Base-by-base conservation (phyloP, 345 rosid species). In the Physaria fendleri region DNA sequence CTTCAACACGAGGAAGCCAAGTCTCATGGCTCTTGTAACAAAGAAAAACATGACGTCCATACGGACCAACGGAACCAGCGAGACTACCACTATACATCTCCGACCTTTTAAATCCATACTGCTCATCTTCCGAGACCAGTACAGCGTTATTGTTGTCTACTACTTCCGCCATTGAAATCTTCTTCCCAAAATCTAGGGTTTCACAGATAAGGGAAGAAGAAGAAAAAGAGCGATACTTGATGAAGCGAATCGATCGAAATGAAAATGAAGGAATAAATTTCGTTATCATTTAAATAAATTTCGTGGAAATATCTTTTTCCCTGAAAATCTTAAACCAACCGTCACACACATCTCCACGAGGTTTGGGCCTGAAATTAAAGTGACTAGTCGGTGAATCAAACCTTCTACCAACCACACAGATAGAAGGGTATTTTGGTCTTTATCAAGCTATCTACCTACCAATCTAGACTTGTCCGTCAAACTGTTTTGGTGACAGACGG, bases 11-110 rank as follows among this genome's bases (percentile, higher is more conserved):
- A 8, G 97, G 73, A 13, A 68, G 49, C 99, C 99, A 93, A 20
- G 70, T 72, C 23, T 75, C 81, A 20, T 82, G 84, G 20, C 73
- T 74, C 75, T 82, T 80, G 65, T 63, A 87, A 63, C 85, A 78
- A 47, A 93, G 87, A 71, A 93, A 86, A 8, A 86, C 77, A 63
- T 93, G 99, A 16, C 97, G 89, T 50, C 78, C 95, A 74, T 89
- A 83, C 18, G 83, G 75, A 61, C 71, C 77, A 41, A 86, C 84
- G 38, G 97, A 72, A 24, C 84, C 90, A 8, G 82, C 73, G 25
- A 93, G 94, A 11, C 46, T 85, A 40, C 7, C 35, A 68, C 53
- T 72, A 58, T 79, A 74, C 97, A 93, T 89, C 81, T 93, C 97
- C 59, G 64, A 20, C 25, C 97, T 77, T 48, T 74, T 78, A 76